Conservation (phyloP, 257 asterid species). For the Solanum chiquidenum region DNA sequence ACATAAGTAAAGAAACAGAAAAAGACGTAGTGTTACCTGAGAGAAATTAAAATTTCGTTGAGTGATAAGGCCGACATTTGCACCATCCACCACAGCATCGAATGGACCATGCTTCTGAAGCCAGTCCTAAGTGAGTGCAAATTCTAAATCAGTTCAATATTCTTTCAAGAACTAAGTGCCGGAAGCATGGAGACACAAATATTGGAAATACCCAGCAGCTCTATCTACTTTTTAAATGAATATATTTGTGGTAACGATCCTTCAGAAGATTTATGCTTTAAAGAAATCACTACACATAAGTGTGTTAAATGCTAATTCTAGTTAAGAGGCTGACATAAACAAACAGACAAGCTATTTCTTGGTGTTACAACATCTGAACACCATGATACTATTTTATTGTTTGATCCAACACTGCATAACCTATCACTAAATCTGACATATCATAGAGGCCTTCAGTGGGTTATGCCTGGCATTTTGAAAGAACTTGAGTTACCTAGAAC, state of each 20-base stretch:
- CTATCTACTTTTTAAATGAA: background rate
- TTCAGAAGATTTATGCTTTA: background rate
- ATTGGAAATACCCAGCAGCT: background rate
- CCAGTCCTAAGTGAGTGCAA: slow-evolving; percentile 63
- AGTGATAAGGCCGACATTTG: slow-evolving; percentile 65
- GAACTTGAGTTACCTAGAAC: background rate
- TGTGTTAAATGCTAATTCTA: background rate
- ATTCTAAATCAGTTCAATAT: background rate
- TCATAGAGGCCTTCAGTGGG: background rate
- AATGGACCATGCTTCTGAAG: slow-evolving; percentile 77
- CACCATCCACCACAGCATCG: slow-evolving; percentile 96
- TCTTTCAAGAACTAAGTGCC: background rate
- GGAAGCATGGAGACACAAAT: background rate
- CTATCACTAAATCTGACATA: background rate
- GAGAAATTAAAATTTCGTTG: slow-evolving; percentile 45
- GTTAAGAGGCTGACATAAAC: background rate
- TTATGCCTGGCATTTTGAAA: background rate
- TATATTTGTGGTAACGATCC: background rate
- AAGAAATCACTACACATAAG: background rate
- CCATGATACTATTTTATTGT: background rate
- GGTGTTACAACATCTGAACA: background rate
- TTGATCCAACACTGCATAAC: background rate
- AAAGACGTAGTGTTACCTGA: slow-evolving; percentile 36
- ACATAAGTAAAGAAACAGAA: background rate
- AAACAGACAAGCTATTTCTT: background rate